These are phyloP conservation scores for Rhodotorula sp. DNA, from an alignment of 1,284 basidiomycete species.

Conservation along the genomic window DNA sequence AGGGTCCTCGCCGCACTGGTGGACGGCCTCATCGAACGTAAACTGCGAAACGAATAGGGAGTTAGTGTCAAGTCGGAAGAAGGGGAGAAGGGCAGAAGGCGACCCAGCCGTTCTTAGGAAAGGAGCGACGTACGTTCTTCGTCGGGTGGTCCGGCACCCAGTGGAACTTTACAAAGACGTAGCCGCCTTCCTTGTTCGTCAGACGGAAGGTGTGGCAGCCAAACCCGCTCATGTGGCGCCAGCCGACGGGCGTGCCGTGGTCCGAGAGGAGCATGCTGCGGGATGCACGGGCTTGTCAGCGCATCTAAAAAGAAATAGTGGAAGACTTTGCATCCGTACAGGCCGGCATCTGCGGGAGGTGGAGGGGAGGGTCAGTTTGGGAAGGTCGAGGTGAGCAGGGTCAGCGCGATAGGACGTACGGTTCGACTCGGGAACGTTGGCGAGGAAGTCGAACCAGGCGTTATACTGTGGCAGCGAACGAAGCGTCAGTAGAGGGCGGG, in stretches of 20 bases:
- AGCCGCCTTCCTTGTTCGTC: slow-evolving; percentile 41
- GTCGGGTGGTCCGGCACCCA: slow-evolving; percentile 44
- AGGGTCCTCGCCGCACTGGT: slow-evolving; percentile 52
- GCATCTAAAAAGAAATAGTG: too few species aligned
- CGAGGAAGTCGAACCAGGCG: slow-evolving; percentile 52
- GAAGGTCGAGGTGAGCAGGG: neutral
- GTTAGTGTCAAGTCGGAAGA: neutral
- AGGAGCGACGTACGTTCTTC: slow-evolving; percentile 8
- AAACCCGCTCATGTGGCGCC: slow-evolving; percentile 7
- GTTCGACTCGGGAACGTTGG: slow-evolving; percentile 50
- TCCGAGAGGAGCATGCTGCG: slow-evolving; percentile 48
- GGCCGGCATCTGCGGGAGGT: slow-evolving; percentile 42
- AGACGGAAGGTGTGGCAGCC: slow-evolving; percentile 47
- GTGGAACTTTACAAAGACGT: slow-evolving; percentile 41
- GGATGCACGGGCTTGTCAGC: too few species aligned
- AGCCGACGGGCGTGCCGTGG: slow-evolving; percentile 49
- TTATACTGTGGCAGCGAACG: slow-evolving; percentile 39
- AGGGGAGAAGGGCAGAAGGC: too few species aligned
- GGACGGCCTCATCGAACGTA: slow-evolving; percentile 49
- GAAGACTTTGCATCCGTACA: too few species aligned
- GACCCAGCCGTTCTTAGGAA: too few species aligned
- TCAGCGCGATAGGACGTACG: neutral
- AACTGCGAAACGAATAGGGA: slow-evolving; percentile 46
- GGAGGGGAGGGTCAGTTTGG: neutral
- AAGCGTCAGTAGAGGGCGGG: neutral